Conservation (phyloP, 1,284 basidiomycete species). For the Puccinia triticina region DNA sequence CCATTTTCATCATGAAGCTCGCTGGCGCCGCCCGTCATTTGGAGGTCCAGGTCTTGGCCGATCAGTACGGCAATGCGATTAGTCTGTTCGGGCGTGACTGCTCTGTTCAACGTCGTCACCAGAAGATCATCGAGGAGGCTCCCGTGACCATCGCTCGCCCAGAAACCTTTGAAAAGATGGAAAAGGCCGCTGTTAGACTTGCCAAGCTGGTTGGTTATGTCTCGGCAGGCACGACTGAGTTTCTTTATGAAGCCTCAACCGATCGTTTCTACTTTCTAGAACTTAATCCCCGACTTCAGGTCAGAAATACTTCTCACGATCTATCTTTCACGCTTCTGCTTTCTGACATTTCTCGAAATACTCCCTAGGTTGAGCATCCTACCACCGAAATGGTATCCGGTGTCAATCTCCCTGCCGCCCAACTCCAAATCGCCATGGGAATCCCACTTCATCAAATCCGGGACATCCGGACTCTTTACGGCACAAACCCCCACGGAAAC, state of each 20-base stretch:
- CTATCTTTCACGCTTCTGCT: neutral
- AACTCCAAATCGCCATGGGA: constrained; percentile 98
- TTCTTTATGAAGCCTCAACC: constrained; percentile 88
- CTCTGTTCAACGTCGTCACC: constrained; percentile 98
- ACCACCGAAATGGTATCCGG: constrained; percentile 99
- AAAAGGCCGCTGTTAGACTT: constrained; percentile 93
- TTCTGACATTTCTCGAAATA: neutral
- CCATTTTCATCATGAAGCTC: constrained; percentile 99
- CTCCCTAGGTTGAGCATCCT: constrained; percentile 63
- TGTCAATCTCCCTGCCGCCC: constrained; percentile 95
- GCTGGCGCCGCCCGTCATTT: constrained; percentile 95
- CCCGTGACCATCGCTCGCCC: constrained; percentile 95
- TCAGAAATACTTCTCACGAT: constrained; percentile 69
- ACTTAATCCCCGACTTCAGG: constrained; percentile 98
- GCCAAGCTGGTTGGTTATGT: constrained; percentile 99
- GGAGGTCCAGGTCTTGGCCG: constrained; percentile 96
- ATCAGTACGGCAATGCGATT: constrained; percentile 99
- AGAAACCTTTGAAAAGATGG: constrained; percentile 93
- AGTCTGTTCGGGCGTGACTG: constrained; percentile 99
- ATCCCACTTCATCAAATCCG: constrained; percentile 92
- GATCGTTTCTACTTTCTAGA: constrained; percentile 97
- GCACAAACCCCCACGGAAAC: constrained; percentile 80
- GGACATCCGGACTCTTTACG: constrained; percentile 94
- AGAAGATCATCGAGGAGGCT: constrained; percentile 99
- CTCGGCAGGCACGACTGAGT: constrained; percentile 88